A percentile compares a stretch with the other conserved stretches of the same genome.
Conservation (phyloP, 257 asterid genomes). For the Coffea eugenioides region DNA sequence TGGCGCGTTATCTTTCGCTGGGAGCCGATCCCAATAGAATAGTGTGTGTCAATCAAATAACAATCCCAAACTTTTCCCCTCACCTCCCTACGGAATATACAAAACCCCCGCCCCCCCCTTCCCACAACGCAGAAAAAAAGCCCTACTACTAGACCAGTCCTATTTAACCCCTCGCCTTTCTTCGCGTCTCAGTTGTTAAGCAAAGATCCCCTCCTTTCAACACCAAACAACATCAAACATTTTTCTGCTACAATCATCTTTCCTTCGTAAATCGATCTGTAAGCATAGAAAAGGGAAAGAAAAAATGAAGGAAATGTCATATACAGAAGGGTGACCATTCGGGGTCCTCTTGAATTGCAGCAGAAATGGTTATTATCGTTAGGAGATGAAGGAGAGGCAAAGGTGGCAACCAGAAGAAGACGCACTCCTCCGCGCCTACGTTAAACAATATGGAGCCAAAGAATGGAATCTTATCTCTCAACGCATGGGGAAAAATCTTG, state of each 20-base stretch:
- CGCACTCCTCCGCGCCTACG: slow-evolving; percentile 75
- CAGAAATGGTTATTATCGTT: slow-evolving; percentile 19
- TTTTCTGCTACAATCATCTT: background rate
- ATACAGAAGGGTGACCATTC: background rate
- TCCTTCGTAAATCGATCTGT: background rate
- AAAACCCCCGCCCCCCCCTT: background rate
- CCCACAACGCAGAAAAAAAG: too few species aligned
- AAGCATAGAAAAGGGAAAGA: background rate
- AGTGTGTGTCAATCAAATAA: background rate
- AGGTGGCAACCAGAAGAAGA: slow-evolving; percentile 90
- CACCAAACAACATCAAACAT: background rate
- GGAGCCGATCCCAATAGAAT: too few species aligned
- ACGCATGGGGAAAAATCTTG: slow-evolving; percentile 57
- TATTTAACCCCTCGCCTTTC: background rate
- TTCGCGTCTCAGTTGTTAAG: background rate
- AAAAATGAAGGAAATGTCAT: background rate
- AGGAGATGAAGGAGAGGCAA: slow-evolving; percentile 77
- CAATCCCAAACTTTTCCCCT: background rate
- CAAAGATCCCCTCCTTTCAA: background rate
- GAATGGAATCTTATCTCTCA: slow-evolving; percentile 81
- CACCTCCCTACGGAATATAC: background rate
- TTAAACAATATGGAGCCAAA: slow-evolving; percentile 74
- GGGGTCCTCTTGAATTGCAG: background rate
- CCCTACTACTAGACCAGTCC: too few species aligned
- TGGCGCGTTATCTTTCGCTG: too few species aligned